phyloP scores from a whole-genome alignment of 176 grass and related monocot genomes.

The Areca catechu region DNA sequence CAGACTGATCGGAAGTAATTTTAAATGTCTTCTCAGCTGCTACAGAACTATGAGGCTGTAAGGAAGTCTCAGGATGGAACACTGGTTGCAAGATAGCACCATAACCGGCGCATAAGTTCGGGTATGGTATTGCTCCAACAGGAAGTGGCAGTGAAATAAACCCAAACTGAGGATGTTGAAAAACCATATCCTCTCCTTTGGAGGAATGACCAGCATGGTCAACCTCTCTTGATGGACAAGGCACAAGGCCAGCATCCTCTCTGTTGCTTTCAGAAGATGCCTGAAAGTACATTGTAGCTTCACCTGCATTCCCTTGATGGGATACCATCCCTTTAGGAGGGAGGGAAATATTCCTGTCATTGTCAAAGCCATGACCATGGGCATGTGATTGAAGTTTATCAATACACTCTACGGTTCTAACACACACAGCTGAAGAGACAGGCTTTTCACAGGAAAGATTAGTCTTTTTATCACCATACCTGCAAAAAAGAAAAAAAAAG shows the following conservation, averaged over 20 bases:
- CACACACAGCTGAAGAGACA: slow-evolving; percentile 24
- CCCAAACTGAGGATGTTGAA: slow-evolving; percentile 40
- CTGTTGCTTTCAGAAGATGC: slow-evolving; percentile 32
- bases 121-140: slow-evolving; percentile 54
- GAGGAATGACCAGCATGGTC: slow-evolving; percentile 36
- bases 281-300: slow-evolving; percentile 23
- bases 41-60: slow-evolving; percentile 36
- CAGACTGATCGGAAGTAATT: slow-evolving; percentile 24
- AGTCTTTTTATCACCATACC: slow-evolving; percentile 68
- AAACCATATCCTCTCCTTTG: slow-evolving; percentile 24
- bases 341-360: slow-evolving; percentile 21
- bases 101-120: slow-evolving; percentile 22
- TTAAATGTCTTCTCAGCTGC: slow-evolving; percentile 30
- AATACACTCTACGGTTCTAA: slow-evolving; percentile 24
- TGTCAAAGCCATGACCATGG: not conserved
- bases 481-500: slow-evolving; percentile 7
- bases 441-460: slow-evolving; percentile 31
- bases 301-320: slow-evolving; percentile 19
- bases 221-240: slow-evolving; percentile 39
- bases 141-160: slow-evolving; percentile 71
- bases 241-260: slow-evolving; percentile 19
- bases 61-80: slow-evolving; percentile 42
- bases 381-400: slow-evolving; percentile 2
- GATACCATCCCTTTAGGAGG: slow-evolving; percentile 20
- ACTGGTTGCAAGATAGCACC: slow-evolving; percentile 52